phyloP scores from a whole-genome alignment of 176 grass and related monocot genomes.

The Lolium rigidum region DNA sequence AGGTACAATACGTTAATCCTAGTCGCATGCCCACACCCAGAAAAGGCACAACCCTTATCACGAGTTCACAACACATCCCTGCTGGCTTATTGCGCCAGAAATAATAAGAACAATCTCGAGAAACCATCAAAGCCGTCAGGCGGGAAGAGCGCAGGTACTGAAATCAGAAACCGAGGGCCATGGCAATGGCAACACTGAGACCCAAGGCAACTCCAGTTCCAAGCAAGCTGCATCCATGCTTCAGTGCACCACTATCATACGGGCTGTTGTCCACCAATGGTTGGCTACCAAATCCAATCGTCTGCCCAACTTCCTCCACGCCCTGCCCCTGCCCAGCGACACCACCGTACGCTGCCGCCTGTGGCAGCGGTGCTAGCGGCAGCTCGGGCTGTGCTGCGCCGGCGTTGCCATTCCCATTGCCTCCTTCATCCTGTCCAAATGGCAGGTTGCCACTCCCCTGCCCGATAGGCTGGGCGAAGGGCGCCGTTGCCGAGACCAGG shows the following conservation, averaged over 20 bases:
- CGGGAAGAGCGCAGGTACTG: neutral
- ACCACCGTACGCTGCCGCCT: conserved; percentile 38
- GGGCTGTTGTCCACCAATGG: conserved; percentile 94
- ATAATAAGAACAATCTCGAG: neutral
- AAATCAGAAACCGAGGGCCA: conserved; percentile 39
- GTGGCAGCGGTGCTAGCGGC: conserved; percentile 30
- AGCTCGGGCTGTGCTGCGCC: conserved; percentile 38
- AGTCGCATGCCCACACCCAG: neutral
- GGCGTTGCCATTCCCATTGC: neutral
- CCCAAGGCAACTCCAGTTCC: conserved; percentile 14
- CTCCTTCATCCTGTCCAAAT: conserved; percentile 47
- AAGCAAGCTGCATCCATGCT: conserved; percentile 32
- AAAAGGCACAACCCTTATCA: neutral
- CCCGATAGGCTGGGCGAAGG: conserved; percentile 69
- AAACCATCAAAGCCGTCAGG: neutral
- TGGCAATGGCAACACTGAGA: conserved; percentile 16
- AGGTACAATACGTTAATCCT: neutral
- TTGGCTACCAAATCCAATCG: conserved; percentile 71
- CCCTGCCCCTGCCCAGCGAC: conserved; percentile 25
- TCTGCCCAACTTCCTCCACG: conserved; percentile 42
- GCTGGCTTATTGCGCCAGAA: conserved; percentile 49
- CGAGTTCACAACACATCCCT: conserved; percentile 18
- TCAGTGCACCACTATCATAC: conserved; percentile 69
- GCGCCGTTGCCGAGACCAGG: conserved; percentile 53
- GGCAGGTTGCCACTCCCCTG: conserved; percentile 62